Percentiles rank a stretch among this genome's conserved stretches.
Conservation (phyloP, 2,329 filamentous ascomycete species). For the Cladosporium sp. region DNA sequence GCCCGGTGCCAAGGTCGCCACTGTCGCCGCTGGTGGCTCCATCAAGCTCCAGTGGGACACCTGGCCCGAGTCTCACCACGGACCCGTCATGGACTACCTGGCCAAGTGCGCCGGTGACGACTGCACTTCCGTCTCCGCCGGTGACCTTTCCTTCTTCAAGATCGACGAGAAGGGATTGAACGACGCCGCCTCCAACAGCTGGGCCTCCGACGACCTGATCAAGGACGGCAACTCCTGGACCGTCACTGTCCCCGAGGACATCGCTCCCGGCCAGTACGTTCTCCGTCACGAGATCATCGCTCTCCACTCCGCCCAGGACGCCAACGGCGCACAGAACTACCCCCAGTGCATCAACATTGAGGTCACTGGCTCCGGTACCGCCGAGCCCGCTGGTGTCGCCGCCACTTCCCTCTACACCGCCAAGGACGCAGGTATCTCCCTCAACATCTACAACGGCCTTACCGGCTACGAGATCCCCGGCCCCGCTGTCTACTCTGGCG, state of each 20-base stretch:
- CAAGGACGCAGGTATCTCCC: slow-evolving; percentile 11
- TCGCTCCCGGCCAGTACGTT: slow-evolving; percentile 61
- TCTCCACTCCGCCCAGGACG: slow-evolving; percentile 54
- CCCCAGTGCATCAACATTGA: slow-evolving; percentile 59
- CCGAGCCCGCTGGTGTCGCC: slow-evolving; percentile 46
- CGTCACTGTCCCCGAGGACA: slow-evolving; percentile 54
- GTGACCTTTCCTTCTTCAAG: slow-evolving; percentile 62
- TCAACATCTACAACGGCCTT: slow-evolving; percentile 11
- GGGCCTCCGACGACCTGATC: slow-evolving; percentile 58
- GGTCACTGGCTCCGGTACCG: slow-evolving; percentile 57
- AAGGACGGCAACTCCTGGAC: slow-evolving; percentile 25
- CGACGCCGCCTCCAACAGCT: slow-evolving; percentile 48
- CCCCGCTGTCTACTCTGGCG: slow-evolving; percentile 37
- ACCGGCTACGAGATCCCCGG: slow-evolving; percentile 13
- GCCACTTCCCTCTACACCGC: slow-evolving; percentile 57
- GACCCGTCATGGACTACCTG: slow-evolving; percentile 66
- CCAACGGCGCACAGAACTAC: slow-evolving; percentile 49
- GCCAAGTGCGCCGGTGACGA: slow-evolving; percentile 56
- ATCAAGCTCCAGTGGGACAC: slow-evolving; percentile 60
- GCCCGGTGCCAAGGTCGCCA: slow-evolving; percentile 50
- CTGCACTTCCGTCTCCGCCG: slow-evolving; percentile 57
- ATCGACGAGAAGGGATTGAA: slow-evolving; percentile 59
- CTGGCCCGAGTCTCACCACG: slow-evolving; percentile 65
- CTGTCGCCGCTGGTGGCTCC: slow-evolving; percentile 60
- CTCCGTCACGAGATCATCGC: slow-evolving; percentile 62